A percentile compares a stretch with the other conserved stretches of the same genome.
Evolutionary conservation across 495 filamentous ascomycete genomes (phyloP).

Genomic region (Penicillium samsonianum): DNA sequence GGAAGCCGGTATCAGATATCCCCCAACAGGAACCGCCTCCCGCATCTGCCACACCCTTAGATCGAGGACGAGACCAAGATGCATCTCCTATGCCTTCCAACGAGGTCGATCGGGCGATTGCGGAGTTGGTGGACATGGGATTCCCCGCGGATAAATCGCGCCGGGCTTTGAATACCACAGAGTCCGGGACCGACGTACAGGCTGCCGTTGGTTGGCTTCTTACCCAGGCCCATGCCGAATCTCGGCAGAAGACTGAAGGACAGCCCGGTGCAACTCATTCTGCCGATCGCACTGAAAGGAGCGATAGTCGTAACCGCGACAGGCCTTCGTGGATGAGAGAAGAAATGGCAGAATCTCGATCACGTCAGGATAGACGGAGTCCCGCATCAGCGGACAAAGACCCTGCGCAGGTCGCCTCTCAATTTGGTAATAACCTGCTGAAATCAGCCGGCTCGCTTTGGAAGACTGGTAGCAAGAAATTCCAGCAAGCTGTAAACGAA

Average conservation of each 20-base stretch:
- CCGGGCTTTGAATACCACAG: slow-evolving; percentile 74
- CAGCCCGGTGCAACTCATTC: slow-evolving; percentile 31
- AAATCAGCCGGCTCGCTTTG: slow-evolving; percentile 94
- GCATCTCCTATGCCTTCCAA: slow-evolving; percentile 44
- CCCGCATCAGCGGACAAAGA: slow-evolving; percentile 69
- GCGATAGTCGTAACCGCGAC: slow-evolving; percentile 41
- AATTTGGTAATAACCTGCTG: slow-evolving; percentile 78
- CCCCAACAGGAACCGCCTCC: slow-evolving; percentile 41
- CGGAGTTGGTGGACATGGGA: slow-evolving; percentile 93
- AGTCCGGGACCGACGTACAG: slow-evolving; percentile 78
- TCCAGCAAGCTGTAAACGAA: slow-evolving; percentile 92
- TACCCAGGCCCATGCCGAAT: slow-evolving; percentile 82
- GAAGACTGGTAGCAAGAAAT: slow-evolving; percentile 90
- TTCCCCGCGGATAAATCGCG: slow-evolving; percentile 80
- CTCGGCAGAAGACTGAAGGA: slow-evolving; percentile 57
- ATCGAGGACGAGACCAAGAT: slow-evolving; percentile 48
- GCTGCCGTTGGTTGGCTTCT: slow-evolving; percentile 87
- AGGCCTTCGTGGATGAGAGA: slow-evolving; percentile 43
- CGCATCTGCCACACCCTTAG: slow-evolving; percentile 45
- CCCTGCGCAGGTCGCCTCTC: slow-evolving; percentile 75
- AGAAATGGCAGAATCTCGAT: slow-evolving; percentile 34
- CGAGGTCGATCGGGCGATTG: slow-evolving; percentile 77
- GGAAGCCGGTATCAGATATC: slow-evolving; percentile 82
- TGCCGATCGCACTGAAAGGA: slow-evolving; percentile 38
- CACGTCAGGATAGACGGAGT: slow-evolving; percentile 54